These are phyloP conservation scores for Echeveria elegans DNA, from an alignment of 164 flowering plant genomes.

Conservation along the genomic window DNA sequence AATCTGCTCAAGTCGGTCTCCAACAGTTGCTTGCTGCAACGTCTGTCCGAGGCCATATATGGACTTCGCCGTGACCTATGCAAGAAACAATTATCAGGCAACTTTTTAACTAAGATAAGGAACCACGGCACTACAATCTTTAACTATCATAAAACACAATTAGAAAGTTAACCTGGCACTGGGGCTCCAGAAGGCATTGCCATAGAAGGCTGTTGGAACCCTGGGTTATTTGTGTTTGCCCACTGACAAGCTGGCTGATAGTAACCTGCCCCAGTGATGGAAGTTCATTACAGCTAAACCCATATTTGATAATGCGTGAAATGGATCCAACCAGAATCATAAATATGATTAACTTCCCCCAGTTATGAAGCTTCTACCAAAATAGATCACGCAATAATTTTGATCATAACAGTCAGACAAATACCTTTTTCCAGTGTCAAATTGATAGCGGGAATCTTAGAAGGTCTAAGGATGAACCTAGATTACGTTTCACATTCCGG, in stretches of 20 bases:
- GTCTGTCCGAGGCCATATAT: conserved; percentile 61
- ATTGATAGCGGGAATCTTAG: too few relatives aligned
- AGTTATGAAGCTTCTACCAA: neutral
- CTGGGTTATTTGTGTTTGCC: conserved; percentile 34
- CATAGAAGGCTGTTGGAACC: conserved; percentile 44
- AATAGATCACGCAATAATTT: neutral
- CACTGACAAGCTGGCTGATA: conserved; percentile 54
- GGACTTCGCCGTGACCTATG: conserved; percentile 59
- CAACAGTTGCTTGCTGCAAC: conserved; percentile 52
- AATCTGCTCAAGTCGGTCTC: conserved; percentile 49
- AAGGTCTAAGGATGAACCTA: too few relatives aligned
- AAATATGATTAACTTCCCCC: too few relatives aligned
- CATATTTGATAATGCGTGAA: too few relatives aligned
- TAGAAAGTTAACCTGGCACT: conserved; percentile 41
- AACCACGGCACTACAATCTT: neutral
- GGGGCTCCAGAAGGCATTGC: conserved; percentile 44
- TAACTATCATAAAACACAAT: neutral
- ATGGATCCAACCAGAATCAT: too few relatives aligned
- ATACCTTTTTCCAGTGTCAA: too few relatives aligned
- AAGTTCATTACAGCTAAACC: conserved; percentile 3
- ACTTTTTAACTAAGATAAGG: conserved; percentile 7
- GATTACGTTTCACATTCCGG: too few relatives aligned
- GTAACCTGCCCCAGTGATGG: conserved; percentile 38
- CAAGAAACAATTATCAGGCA: conserved; percentile 16
- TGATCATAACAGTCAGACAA: neutral